Base-by-base conservation (phyloP, 148 eudicot species). In the Dysphania ambrosioides region DNA sequence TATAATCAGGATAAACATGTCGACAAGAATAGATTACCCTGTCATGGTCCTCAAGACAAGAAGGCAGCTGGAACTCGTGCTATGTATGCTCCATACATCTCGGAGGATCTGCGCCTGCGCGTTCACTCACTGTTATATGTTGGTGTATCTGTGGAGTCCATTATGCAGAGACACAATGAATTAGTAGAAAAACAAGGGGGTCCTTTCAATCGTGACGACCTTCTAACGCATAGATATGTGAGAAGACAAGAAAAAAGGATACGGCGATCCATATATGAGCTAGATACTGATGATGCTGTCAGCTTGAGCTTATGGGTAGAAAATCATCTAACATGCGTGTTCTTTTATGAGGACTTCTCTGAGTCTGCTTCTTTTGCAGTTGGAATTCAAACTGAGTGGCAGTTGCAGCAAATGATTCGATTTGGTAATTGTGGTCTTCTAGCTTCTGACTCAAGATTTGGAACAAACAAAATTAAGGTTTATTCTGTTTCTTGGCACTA, bases 361-460 rank as follows among this genome's bases (percentile, higher is more conserved):
- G 93, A 90, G 74, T 82, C 81, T 29, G 85, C 75, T 58, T 92
- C 97, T 29, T 91, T 94, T 77, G 79, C 87, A 58, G 78, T 94
- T 79, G 97, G 97, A 62, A 87, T 94, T 78, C 97, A 94, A 79
- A 86, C 96, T 34, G 98, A 94, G 72, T 94, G 98, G 98, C 98
- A 94, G 78, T 81, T 94, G 92, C 98, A 94, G 57, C 98, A 92
- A 75, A 84, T 94, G 98, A 86, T 92, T 68, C 93, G 84, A 56
- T 94, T 90, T 86, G 98, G 98, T 27, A 91, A 91, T 79, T 82
- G 81, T 63, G 75, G 92, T 71, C 96, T 94, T 30, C 70, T 94
- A 74, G 92, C 86, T 76, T 88, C 89, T 78, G 86, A 90, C 87
- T 91, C 93, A 10, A 87, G 84, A 78, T 91, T 94, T 72, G 98